A percentile compares a stretch with the other conserved stretches of the same genome.
These are phyloP conservation scores for Aspergillus indologenus DNA, from an alignment of 495 filamentous ascomycete genomes.

Conservation along the genomic window DNA sequence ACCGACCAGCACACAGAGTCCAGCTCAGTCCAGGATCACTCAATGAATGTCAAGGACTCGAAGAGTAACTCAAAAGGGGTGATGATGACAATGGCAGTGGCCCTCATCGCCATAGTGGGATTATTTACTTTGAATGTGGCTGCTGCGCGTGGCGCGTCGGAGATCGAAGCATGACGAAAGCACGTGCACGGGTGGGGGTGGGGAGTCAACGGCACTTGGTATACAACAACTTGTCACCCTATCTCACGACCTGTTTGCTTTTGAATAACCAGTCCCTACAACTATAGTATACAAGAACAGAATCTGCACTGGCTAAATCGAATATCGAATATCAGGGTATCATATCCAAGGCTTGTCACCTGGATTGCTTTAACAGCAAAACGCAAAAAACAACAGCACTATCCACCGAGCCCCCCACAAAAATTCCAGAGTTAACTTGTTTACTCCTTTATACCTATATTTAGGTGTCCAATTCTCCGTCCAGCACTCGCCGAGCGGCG, in stretches of 20 bases:
- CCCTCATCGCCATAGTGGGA: not conserved
- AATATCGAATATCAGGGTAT: constrained; percentile 21
- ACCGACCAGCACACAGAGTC: no score
- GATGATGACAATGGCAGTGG: not conserved
- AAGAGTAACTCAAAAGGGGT: not conserved
- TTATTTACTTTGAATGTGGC: not conserved
- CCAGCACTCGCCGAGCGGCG: constrained; percentile 65
- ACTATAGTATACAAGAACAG: not conserved
- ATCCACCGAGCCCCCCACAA: not conserved
- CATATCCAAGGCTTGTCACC: constrained; percentile 8
- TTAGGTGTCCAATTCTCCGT: constrained; percentile 54
- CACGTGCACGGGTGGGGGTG: constrained; percentile 13
- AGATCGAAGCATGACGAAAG: not conserved
- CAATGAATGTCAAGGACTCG: not conserved
- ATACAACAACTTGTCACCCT: no score
- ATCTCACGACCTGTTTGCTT: no score
- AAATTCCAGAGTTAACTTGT: constrained; percentile 1
- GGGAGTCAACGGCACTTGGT: not conserved
- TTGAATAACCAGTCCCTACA: no score
- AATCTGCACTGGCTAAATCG: constrained; percentile 9
- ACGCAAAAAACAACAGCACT: constrained; percentile 11
- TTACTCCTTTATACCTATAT: constrained; percentile 3
- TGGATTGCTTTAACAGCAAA: constrained; percentile 7
- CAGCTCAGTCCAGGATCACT: not conserved
- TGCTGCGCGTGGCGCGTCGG: constrained; percentile 11